These are phyloP conservation scores for Solanum dulcamara DNA, from an alignment of 257 asterid genomes.

Conservation along the genomic window DNA sequence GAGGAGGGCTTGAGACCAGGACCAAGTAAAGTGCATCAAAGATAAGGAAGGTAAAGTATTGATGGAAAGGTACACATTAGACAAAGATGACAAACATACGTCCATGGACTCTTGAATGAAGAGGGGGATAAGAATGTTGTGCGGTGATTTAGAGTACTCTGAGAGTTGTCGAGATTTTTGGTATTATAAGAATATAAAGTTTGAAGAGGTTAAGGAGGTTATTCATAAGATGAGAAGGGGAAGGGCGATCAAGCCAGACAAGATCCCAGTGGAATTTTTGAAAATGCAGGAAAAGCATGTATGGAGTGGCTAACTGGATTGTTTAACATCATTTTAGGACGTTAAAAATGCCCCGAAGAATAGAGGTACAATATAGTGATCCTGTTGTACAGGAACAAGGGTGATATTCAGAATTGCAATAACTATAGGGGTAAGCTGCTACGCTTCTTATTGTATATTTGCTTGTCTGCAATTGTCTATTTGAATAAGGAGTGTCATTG, in stretches of 20 bases:
- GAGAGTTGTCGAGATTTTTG: background rate
- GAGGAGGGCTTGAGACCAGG: background rate
- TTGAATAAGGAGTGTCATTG: background rate
- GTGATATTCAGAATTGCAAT: background rate
- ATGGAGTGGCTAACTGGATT: background rate
- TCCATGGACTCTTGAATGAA: background rate
- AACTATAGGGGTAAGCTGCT: background rate
- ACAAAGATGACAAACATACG: background rate
- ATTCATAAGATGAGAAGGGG: background rate
- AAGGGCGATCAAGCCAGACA: background rate
- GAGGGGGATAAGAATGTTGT: background rate
- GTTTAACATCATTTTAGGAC: background rate
- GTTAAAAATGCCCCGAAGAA: background rate
- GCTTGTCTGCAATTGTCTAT: background rate
- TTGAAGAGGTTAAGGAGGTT: background rate
- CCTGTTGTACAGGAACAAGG: background rate
- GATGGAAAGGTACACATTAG: background rate
- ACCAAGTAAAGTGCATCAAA: background rate
- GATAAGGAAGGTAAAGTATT: background rate
- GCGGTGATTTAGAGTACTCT: background rate
- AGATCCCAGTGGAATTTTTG: background rate
- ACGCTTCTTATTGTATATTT: background rate
- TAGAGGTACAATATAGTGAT: background rate
- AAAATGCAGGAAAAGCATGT: background rate
- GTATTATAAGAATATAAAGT: background rate